Conservation (phyloP, 1,139 yeast species). For the Saccharomyces hybrid region DNA sequence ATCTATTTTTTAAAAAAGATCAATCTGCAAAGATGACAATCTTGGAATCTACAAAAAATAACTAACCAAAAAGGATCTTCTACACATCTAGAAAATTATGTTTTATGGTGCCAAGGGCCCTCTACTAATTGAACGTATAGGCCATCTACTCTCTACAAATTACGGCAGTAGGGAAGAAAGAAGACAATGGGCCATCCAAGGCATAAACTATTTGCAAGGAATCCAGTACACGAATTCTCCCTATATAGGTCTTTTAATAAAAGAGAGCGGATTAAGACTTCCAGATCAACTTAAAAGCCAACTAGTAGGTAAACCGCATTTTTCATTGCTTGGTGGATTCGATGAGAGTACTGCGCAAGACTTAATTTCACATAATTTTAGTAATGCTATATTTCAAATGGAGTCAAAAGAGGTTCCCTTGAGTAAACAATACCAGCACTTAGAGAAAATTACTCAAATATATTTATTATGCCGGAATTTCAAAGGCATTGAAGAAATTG, state of each 20-base stretch:
- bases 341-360: slow-evolving; percentile 2
- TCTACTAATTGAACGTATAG: slow-evolving; percentile 13
- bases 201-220: slow-evolving; percentile 8
- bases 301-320: background rate
- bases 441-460: slow-evolving; percentile 15
- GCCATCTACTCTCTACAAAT: slow-evolving; percentile 8
- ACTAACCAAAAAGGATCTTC: background rate
- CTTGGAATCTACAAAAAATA: background rate
- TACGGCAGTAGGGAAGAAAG: slow-evolving; percentile 7
- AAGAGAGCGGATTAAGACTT: slow-evolving; percentile 4
- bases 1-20: too few relatives aligned
- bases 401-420: slow-evolving; percentile 9
- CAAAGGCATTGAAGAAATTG: slow-evolving; percentile 20
- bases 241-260: slow-evolving; percentile 10
- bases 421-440: slow-evolving; percentile 9
- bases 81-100: background rate
- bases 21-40: too few relatives aligned
- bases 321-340: background rate
- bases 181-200: slow-evolving; percentile 10
- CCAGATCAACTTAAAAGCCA: background rate
- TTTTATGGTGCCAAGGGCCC: slow-evolving; percentile 6
- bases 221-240: slow-evolving; percentile 13
- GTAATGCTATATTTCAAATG: slow-evolving; percentile 16
- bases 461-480: slow-evolving; percentile 16
- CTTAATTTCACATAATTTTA: slow-evolving; percentile 17